phyloP scores from a whole-genome alignment of 2,329 filamentous ascomycete genomes.

The Alternaria brassicae region DNA sequence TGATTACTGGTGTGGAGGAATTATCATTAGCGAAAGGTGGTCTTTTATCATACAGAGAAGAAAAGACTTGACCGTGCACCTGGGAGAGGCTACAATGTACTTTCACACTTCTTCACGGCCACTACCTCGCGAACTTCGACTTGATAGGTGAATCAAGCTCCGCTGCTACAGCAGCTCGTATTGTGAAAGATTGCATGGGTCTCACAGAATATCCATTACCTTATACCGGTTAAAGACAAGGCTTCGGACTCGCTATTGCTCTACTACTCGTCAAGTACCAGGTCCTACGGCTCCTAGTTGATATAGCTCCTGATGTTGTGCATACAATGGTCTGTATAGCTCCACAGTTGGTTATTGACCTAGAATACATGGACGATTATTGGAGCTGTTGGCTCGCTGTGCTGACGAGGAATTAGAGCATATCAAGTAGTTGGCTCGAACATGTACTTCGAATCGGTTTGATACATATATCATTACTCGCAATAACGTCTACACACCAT shows the following conservation, averaged over 20 bases:
- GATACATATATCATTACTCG: neutral
- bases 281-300: neutral
- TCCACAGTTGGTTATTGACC: neutral
- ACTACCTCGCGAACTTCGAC: neutral
- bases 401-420: neutral
- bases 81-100: neutral
- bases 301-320: neutral
- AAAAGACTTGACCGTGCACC: neutral
- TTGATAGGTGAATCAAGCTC: neutral
- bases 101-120: neutral
- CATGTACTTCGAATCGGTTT: too few species aligned
- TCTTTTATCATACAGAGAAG: neutral
- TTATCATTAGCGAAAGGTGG: too few species aligned
- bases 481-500: too few species aligned
- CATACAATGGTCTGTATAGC: neutral
- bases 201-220: neutral
- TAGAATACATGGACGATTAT: neutral
- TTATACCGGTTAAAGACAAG: neutral
- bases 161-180: neutral
- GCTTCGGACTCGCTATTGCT: too few species aligned
- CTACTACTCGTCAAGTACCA: neutral
- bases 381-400: neutral
- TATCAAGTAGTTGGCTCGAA: too few species aligned
- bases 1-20: neutral
- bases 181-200: neutral